Percentiles rank a stretch among this genome's conserved stretches.
phyloP scores from a whole-genome alignment of 768 basidiomycete genomes.

The Leucocoprinus leucothites region DNA sequence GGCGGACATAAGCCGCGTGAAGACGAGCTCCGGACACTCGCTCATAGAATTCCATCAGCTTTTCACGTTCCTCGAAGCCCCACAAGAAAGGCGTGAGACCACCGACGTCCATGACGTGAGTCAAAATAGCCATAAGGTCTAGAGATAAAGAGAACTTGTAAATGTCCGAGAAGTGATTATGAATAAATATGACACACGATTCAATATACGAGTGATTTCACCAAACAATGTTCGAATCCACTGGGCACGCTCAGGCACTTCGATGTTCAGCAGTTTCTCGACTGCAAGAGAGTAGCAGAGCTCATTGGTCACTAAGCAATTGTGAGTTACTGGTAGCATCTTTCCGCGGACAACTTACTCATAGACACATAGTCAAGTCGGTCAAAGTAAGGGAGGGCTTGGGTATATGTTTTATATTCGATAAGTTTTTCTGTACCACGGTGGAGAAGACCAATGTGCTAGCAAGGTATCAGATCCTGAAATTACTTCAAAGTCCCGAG shows the following conservation, averaged over 20 bases:
- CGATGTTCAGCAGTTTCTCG: constrained; percentile 95
- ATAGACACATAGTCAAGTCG: constrained; percentile 99
- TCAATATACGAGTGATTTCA: constrained; percentile 93
- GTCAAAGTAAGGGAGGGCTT: constrained; percentile 98
- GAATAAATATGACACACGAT: constrained; percentile 53
- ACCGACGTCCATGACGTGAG: constrained; percentile 96
- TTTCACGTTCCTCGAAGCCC: constrained; percentile 99
- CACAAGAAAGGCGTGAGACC: constrained; percentile 98
- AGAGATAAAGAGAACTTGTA: constrained; percentile 24
- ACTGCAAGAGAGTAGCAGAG: constrained; percentile 96
- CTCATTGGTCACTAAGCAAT: constrained; percentile 91
- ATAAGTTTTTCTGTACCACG: constrained; percentile 98
- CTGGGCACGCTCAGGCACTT: constrained; percentile 94
- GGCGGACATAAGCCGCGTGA: constrained; percentile 96
- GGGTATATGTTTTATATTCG: constrained; percentile 97
- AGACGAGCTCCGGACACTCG: constrained; percentile 97
- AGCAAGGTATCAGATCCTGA: constrained; percentile 9
- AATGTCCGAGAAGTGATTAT: constrained; percentile 5
- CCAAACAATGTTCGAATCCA: constrained; percentile 98
- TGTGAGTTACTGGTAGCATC: background rate
- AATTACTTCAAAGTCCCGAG: background rate
- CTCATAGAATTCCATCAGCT: constrained; percentile 99
- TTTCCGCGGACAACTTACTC: constrained; percentile 56
- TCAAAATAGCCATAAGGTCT: constrained; percentile 97
- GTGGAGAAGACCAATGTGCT: constrained; percentile 96